These are phyloP conservation scores for Phytopythium chamaehyphon DNA, from an alignment of 352 stramenopile species.

Conservation along the genomic window DNA sequence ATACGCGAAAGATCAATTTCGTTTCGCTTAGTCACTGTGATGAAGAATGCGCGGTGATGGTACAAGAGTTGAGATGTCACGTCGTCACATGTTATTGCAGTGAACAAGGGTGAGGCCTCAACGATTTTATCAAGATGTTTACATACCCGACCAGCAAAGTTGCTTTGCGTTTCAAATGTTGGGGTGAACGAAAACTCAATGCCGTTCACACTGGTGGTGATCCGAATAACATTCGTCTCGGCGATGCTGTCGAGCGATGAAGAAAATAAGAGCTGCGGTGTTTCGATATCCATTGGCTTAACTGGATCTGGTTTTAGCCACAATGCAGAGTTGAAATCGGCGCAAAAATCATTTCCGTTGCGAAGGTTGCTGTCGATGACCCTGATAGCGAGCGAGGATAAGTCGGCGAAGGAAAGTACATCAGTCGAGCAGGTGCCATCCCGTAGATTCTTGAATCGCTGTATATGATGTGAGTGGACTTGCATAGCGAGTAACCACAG, in stretches of 20 bases:
- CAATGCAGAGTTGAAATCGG: slow-evolving; percentile 25
- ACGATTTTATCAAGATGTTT: background rate
- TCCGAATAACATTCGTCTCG: background rate
- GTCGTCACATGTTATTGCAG: background rate
- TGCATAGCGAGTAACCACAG: slow-evolving; percentile 50
- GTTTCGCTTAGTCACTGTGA: background rate
- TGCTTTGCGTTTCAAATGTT: slow-evolving; percentile 5
- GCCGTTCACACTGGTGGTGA: slow-evolving; percentile 2
- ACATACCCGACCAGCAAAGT: slow-evolving; percentile 13
- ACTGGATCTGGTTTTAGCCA: slow-evolving; percentile 21
- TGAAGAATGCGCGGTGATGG: slow-evolving; percentile 7
- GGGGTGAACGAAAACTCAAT: slow-evolving; percentile 12
- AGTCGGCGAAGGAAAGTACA: slow-evolving; percentile 41
- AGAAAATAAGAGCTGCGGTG: background rate
- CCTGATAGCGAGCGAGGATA: slow-evolving; percentile 33
- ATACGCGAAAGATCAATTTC: slow-evolving; percentile 7
- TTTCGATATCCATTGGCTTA: background rate
- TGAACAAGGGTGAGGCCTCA: no score
- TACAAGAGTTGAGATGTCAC: slow-evolving; percentile 3
- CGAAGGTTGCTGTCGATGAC: slow-evolving; percentile 45
- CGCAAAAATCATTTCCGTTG: slow-evolving; percentile 23
- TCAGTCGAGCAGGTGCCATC: slow-evolving; percentile 24
- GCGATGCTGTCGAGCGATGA: background rate
- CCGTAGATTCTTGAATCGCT: slow-evolving; percentile 38
- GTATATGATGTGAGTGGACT: slow-evolving; percentile 34